These are phyloP conservation scores for Platismatia glauca DNA, from an alignment of 495 filamentous ascomycete species.

Conservation along the genomic window DNA sequence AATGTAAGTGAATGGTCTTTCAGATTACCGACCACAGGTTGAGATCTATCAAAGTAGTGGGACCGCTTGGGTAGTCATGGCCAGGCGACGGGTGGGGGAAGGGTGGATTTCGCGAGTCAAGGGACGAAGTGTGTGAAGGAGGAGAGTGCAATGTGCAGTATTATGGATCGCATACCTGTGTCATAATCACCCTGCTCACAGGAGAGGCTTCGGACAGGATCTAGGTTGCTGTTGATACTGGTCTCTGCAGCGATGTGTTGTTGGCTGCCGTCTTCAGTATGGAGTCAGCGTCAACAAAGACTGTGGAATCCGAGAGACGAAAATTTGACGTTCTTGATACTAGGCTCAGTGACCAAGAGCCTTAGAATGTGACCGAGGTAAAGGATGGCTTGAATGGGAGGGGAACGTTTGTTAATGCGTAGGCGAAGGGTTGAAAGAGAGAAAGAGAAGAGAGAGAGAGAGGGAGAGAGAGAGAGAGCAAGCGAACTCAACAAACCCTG, in stretches of 20 bases:
- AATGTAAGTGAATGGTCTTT: neutral
- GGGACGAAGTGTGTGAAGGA: constrained; percentile 10
- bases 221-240: constrained; percentile 1
- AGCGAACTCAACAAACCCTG: constrained; percentile 17
- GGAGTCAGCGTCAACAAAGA: constrained; percentile 7
- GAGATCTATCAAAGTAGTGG: neutral
- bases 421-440: constrained; percentile 1
- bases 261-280: constrained; percentile 10
- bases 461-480: constrained; percentile 8
- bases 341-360: neutral
- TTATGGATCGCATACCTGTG: constrained; percentile 16
- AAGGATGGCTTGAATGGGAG: neutral
- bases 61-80: neutral
- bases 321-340: neutral
- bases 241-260: constrained; percentile 1
- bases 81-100: neutral
- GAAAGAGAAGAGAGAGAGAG: constrained; percentile 10
- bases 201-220: neutral
- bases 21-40: neutral
- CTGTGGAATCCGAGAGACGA: neutral
- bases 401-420: constrained; percentile 16
- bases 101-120: constrained; percentile 8
- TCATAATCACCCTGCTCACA: neutral
- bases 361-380: neutral
- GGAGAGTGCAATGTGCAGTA: neutral